Evolutionary conservation across 2,329 filamentous ascomycete genomes (phyloP).

Genomic region (Fusarium multiceps): DNA sequence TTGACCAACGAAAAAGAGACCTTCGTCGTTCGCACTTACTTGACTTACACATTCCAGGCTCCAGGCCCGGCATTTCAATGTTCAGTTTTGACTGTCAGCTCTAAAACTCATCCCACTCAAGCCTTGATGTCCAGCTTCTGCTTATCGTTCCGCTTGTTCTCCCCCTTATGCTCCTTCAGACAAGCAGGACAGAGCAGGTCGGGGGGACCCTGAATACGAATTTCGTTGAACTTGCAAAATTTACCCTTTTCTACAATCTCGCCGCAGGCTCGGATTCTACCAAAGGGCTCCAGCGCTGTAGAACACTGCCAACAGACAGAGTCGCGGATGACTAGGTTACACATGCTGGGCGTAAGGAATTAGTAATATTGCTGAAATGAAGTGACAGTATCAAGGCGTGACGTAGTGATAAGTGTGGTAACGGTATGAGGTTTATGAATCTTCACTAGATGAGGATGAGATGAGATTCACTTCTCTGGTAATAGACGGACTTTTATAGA

Average conservation of each 20-base stretch:
- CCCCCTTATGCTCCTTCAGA: neutral
- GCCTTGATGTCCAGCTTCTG: neutral
- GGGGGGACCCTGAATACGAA: neutral
- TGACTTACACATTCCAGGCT: neutral
- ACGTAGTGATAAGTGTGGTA: neutral
- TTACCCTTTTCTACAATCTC: neutral
- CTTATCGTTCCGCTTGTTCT: slow-evolving; percentile 9
- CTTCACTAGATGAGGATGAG: neutral
- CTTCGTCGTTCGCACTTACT: neutral
- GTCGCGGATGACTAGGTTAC: neutral
- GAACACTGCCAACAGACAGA: slow-evolving; percentile 20
- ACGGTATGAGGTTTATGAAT: neutral
- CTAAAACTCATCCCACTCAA: neutral
- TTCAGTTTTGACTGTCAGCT: neutral
- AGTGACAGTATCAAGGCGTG: neutral
- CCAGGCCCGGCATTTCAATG: neutral
- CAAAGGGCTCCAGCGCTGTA: slow-evolving; percentile 3
- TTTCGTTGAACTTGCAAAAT: neutral
- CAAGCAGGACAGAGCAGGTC: slow-evolving; percentile 16
- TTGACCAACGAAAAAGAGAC: neutral
- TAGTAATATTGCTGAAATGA: neutral
- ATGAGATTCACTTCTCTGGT: neutral
- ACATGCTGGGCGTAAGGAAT: slow-evolving; percentile 4
- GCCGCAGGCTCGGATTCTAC: slow-evolving; percentile 6
- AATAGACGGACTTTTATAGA: neutral